Evolutionary conservation across 139 green algal species (phyloP), one percentile per base, ranked within the genome.

Genomic region (Raphidocelis subcapitata): DNA sequence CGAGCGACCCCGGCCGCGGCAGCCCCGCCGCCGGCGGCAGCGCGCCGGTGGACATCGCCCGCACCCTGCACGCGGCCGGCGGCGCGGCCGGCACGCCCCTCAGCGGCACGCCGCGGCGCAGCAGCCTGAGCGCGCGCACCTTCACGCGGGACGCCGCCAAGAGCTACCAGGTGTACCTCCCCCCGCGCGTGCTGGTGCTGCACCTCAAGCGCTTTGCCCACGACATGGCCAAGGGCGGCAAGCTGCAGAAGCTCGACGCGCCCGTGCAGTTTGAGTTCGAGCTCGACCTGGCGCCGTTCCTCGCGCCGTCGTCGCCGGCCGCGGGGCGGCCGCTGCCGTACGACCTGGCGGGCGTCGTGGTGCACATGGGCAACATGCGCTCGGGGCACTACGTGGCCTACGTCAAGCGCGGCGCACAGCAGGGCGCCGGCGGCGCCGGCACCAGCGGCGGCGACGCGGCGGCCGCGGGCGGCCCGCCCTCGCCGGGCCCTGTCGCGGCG

Each of bases 361-460:
- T 91, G 81, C 88, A 93, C 65, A 83, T 75, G 36, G 88, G 88
- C 46, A 82, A 62, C 46, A 72, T 93, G 75, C 51, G 73, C 1
- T 74, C 61, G 18, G 88, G 88, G 3, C 88, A 93, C 72, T 93
- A 93, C 47, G 85, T 93, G 15, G 75, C 87, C 0, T 93, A 88
- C 67, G 88, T 93, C 18, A 78, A 69, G 61, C 56, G 79, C 0
- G 36, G 29, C 44, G 16, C 23, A 5, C 47, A 61, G 37, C 24
- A 29, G 10, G 18, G 21, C 31, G 26, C 5, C 35, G 37, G 47
- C 32, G 54, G 44, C 66, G 61, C 44, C 31, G 51, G 3, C 12
- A 55, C 61, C 8, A 56, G 69, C 23, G 46, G 56, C 55, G 54
- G 55, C 37, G 56, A 63, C 3, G n/a, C 26, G 10, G 31, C 24